phyloP scores from a whole-genome alignment of 163 green algal genomes.

The Picocystis sp. region DNA sequence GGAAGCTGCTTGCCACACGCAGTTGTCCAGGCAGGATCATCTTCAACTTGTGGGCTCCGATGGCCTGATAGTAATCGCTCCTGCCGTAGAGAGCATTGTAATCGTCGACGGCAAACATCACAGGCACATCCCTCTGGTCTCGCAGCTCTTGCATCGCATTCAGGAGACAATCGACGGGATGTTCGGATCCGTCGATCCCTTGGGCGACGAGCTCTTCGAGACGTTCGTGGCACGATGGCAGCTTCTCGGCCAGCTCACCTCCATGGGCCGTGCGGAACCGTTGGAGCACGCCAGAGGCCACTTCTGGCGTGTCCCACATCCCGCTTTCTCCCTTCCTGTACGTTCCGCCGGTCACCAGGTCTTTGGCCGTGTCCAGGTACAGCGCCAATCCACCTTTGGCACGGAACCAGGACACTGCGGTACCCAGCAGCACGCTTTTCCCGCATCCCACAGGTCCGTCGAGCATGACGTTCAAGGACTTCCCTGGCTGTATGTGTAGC shows the following conservation, averaged over 20 bases:
- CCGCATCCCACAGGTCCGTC: conserved; percentile 33
- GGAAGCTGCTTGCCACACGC: too few species aligned
- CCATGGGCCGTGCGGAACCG: too few species aligned
- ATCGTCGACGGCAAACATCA: conserved; percentile 48
- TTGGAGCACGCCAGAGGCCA: too few species aligned
- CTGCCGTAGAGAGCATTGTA: conserved; percentile 48
- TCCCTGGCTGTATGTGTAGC: too few species aligned
- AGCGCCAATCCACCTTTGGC: conserved; percentile 28
- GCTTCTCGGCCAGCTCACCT: too few species aligned
- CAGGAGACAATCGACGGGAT: conserved; percentile 27
- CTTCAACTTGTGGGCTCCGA: conserved; percentile 1
- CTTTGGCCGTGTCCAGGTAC: conserved; percentile 33
- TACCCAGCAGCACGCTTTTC: conserved; percentile 45
- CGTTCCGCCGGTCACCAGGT: conserved; percentile 23
- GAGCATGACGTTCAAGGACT: conserved; percentile 22
- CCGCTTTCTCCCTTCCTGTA: conserved; percentile 17
- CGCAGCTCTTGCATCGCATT: conserved; percentile 23
- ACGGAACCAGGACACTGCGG: conserved; percentile 32
- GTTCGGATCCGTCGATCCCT: too few species aligned
- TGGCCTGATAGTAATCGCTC: conserved; percentile 30
- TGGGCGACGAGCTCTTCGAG: too few species aligned
- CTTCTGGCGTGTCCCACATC: too few species aligned
- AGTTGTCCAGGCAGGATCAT: too few species aligned
- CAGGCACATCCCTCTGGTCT: conserved; percentile 6
- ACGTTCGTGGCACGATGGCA: too few species aligned